These are phyloP conservation scores for Acacia confusa DNA, from an alignment of 306 rosid species.

Conservation along the genomic window DNA sequence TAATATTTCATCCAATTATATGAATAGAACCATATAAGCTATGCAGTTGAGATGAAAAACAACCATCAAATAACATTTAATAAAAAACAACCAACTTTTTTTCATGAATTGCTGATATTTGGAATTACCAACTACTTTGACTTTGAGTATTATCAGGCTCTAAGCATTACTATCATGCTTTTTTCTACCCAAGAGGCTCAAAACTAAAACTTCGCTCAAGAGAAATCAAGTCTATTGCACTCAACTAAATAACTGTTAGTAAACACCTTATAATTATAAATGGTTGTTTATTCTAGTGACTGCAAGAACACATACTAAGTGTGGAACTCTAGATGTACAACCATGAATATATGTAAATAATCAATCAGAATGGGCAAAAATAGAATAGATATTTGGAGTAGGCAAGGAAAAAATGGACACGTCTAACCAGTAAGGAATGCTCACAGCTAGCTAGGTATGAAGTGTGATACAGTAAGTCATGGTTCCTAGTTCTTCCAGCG, in stretches of 20 bases:
- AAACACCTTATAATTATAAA: not conserved
- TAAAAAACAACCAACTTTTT: no score
- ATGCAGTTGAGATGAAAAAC: not conserved
- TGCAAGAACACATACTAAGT: constrained; percentile 13
- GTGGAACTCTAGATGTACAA: not conserved
- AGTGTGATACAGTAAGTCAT: no score
- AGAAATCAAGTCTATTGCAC: not conserved
- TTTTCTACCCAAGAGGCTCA: not conserved
- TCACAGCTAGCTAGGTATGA: no score
- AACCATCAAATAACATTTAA: not conserved
- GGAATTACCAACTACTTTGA: not conserved
- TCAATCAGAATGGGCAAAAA: not conserved
- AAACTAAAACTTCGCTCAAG: not conserved
- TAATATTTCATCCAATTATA: not conserved
- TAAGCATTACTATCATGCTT: not conserved
- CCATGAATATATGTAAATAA: not conserved
- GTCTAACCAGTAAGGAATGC: no score
- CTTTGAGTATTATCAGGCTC: not conserved
- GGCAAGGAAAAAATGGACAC: no score
- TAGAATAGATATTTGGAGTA: no score
- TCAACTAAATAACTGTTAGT: not conserved
- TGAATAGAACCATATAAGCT: not conserved
- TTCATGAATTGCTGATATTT: not conserved
- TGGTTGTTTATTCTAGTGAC: not conserved
- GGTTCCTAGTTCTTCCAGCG: no score